phyloP scores from a whole-genome alignment of 2,329 filamentous ascomycete genomes.

The Calonectria pseudoturangicola region DNA sequence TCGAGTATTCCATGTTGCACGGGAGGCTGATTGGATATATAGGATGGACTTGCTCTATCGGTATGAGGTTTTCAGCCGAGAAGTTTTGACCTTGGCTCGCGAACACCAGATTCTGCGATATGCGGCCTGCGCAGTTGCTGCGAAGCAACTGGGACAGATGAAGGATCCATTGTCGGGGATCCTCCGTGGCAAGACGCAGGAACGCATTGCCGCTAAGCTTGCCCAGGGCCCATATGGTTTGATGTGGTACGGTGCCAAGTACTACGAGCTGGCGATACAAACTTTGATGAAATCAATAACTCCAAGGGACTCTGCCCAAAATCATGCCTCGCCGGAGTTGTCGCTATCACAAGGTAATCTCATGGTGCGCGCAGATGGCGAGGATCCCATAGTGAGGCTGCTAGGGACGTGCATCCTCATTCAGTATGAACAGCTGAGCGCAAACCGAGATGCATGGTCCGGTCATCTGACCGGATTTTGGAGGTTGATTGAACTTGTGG shows the following conservation, averaged over 20 bases:
- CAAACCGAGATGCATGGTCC: not conserved
- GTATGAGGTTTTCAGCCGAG: not conserved
- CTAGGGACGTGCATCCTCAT: conserved; percentile 2
- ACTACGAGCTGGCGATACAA: conserved; percentile 5
- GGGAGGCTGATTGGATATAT: not conserved
- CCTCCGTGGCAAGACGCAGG: not conserved
- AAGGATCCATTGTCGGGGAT: not conserved
- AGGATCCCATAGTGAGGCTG: conserved; percentile 1
- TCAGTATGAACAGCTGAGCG: conserved; percentile 2
- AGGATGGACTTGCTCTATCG: conserved; percentile 6
- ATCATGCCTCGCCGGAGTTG: not conserved
- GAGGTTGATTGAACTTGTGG: not conserved
- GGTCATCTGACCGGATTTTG: not conserved
- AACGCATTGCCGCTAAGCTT: not conserved
- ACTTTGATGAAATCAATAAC: conserved; percentile 10
- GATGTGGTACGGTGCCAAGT: not conserved
- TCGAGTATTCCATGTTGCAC: not conserved
- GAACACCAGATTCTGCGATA: conserved; percentile 1
- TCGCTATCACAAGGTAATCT: not conserved
- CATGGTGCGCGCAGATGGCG: conserved; percentile 3
- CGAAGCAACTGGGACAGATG: conserved; percentile 4
- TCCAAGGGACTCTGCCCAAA: not conserved
- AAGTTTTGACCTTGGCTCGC: not conserved
- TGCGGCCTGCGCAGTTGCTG: not conserved
- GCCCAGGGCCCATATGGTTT: not conserved